Evolutionary conservation across 2,329 filamentous ascomycete genomes (phyloP), one percentile per base, ranked within the genome.

Genomic region (Colletotrichum theobromicola): DNA sequence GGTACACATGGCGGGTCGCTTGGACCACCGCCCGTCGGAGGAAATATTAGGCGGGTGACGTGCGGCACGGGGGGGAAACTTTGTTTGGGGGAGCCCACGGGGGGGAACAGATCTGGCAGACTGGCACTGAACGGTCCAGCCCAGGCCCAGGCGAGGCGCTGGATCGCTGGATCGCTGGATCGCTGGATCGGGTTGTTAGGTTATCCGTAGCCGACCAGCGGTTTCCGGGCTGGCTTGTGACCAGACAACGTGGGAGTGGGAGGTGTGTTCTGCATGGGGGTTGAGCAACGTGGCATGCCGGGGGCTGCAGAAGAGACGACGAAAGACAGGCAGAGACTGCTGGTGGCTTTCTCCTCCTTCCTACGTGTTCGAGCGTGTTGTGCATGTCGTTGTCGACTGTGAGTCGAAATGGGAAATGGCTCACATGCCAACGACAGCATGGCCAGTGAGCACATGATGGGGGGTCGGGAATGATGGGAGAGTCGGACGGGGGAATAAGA

Each of bases 231-330:
- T 46, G 42, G 42, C 42, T 46, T 21, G 42, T 46, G 42, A 46
- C 42, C 42, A 21, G 32, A 53, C 69, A 72, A 67, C 69, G 69
- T 67, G 71, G 60, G 35, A 37, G 35, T 32, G 18, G 55, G 26
- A 30, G 28, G 16, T 32, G 26, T 30, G 57, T 70, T 65, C 67
- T 70, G 58, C 60, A 58, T 46, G 37, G 70, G 61, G 60, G 35
- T 28, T 68, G 10, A 26, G 35, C 66, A 55, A 74, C 66, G 67
- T 74, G 67, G 67, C 71, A 65, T 13, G 60, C 67, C 71, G 34
- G 50, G 50, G 67, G 60, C 60, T 61, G 67, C 58, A 42, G 67
- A 69, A 30, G 60, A 58, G 10, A 34, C 53, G 66, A 21, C 60
- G 26, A n/a, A n/a, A n/a, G n/a, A n/a, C n/a, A n/a, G n/a, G n/a